These are phyloP conservation scores for Ceratonia siliqua DNA, from an alignment of 306 rosid species.

Conservation along the genomic window DNA sequence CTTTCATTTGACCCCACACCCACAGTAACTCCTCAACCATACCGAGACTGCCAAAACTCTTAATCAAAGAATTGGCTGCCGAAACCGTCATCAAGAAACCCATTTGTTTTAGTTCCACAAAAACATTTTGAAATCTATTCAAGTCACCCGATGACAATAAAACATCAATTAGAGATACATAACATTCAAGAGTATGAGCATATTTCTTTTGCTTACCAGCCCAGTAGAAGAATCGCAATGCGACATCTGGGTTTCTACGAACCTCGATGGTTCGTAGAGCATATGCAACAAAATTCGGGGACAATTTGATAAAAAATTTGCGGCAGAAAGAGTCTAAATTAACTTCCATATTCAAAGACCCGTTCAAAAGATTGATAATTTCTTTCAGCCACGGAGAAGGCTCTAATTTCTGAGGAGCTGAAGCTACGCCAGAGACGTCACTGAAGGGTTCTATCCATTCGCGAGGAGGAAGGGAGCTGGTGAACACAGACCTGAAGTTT, in stretches of 20 bases:
- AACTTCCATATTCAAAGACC: slow-evolving; percentile 66
- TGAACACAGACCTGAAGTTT: slow-evolving; percentile 43
- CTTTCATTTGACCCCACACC: slow-evolving; percentile 82
- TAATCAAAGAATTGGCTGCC: slow-evolving; percentile 61
- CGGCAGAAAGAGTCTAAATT: slow-evolving; percentile 59
- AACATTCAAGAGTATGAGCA: slow-evolving; percentile 63
- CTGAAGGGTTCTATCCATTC: slow-evolving; percentile 77
- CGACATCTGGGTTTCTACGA: slow-evolving; percentile 38
- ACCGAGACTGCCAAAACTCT: slow-evolving; percentile 60
- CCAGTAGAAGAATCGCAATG: slow-evolving; percentile 74
- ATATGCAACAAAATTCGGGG: slow-evolving; percentile 71
- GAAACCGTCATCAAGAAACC: slow-evolving; percentile 51
- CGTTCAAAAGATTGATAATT: slow-evolving; percentile 64
- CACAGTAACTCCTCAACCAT: slow-evolving; percentile 76
- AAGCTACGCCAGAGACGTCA: slow-evolving; percentile 73
- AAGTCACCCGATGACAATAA: slow-evolving; percentile 39
- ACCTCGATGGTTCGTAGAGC: slow-evolving; percentile 52
- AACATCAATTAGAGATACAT: slow-evolving; percentile 63
- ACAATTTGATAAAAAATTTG: slow-evolving; percentile 58
- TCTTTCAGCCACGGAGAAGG: slow-evolving; percentile 80
- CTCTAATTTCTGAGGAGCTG: slow-evolving; percentile 40
- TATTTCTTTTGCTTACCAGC: slow-evolving; percentile 57
- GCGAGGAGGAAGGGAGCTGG: slow-evolving; percentile 63
- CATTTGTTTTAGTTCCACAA: slow-evolving; percentile 39
- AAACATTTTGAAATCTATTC: slow-evolving; percentile 27